A percentile compares a stretch with the other conserved stretches of the same genome.
Evolutionary conservation across 1,284 basidiomycete species (phyloP).

Genomic region (Agaricales sp.): DNA sequence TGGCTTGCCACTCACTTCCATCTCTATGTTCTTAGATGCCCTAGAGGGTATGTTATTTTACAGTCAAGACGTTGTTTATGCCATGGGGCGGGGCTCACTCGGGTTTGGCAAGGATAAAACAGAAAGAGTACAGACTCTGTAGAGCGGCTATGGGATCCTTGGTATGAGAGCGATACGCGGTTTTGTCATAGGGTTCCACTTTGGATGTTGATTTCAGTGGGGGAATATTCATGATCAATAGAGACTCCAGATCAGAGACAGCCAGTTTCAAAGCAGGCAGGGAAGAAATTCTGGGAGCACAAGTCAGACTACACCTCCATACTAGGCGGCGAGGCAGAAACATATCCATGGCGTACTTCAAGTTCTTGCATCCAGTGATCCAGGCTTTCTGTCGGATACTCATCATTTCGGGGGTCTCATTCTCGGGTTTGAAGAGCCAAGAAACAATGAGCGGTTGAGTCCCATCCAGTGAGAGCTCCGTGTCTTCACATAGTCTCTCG

Average conservation of each 20-base stretch:
- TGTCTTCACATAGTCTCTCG: slow-evolving; percentile 52
- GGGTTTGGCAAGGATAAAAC: slow-evolving; percentile 60
- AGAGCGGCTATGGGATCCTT: slow-evolving; percentile 43
- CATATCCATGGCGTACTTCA: slow-evolving; percentile 37
- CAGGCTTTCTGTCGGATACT: slow-evolving; percentile 59
- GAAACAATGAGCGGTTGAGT: slow-evolving; percentile 57
- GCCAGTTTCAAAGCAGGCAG: slow-evolving; percentile 35
- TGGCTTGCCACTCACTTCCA: slow-evolving; percentile 43
- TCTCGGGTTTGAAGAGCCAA: slow-evolving; percentile 54
- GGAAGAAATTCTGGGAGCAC: slow-evolving; percentile 42
- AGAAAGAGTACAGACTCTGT: slow-evolving; percentile 54
- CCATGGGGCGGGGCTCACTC: slow-evolving; percentile 45
- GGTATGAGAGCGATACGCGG: slow-evolving; percentile 39
- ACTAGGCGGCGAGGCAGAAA: slow-evolving; percentile 2
- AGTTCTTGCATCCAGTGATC: slow-evolving; percentile 41
- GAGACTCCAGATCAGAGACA: slow-evolving; percentile 49
- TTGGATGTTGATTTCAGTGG: slow-evolving; percentile 19
- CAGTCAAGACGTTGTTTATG: slow-evolving; percentile 1
- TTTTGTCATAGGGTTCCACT: slow-evolving; percentile 44
- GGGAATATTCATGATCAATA: slow-evolving; percentile 43
- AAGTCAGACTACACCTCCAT: slow-evolving; percentile 1
- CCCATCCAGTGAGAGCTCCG: slow-evolving; percentile 58
- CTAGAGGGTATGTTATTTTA: slow-evolving; percentile 21
- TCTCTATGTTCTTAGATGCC: slow-evolving; percentile 63
- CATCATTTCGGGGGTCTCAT: slow-evolving; percentile 39